Conservation (phyloP, 352 stramenopile species). For the Thalassiosira sp. region DNA sequence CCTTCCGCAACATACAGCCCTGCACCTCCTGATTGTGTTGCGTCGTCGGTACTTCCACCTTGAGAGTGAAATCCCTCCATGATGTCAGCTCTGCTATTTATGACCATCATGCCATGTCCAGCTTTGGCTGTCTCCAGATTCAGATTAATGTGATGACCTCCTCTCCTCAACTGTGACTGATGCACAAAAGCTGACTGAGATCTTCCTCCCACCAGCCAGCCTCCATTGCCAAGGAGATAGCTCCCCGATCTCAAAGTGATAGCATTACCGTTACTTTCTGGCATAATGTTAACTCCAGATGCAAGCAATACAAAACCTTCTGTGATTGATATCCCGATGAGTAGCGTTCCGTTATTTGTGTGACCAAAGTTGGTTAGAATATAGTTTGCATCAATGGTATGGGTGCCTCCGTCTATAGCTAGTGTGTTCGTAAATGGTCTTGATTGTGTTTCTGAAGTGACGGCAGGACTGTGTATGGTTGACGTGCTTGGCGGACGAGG, state of each 20-base stretch:
- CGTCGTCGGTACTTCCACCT: conserved; percentile 3
- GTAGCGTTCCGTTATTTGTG: neutral
- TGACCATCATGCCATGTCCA: conserved; percentile 9
- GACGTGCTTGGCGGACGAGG: too few species aligned
- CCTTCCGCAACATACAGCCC: neutral
- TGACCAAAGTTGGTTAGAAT: neutral
- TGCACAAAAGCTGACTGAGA: neutral
- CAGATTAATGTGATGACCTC: neutral
- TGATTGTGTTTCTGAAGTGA: neutral
- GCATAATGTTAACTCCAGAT: neutral
- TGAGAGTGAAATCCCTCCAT: conserved; percentile 5
- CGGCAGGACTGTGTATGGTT: neutral
- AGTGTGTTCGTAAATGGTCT: neutral
- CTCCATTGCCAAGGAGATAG: conserved; percentile 17
- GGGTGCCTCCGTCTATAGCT: neutral
- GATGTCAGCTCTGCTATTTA: conserved; percentile 3
- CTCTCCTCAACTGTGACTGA: neutral
- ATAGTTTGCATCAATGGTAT: neutral
- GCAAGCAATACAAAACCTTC: conserved; percentile 7
- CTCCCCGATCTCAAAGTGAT: neutral
- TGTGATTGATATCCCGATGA: neutral
- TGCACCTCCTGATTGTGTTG: conserved; percentile 1
- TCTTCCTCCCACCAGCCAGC: conserved; percentile 8
- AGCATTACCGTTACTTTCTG: conserved; percentile 4
- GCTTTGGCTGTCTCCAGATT: neutral